phyloP scores from a whole-genome alignment of 1,284 basidiomycete species.

The Trichosporon coremiiforme region DNA sequence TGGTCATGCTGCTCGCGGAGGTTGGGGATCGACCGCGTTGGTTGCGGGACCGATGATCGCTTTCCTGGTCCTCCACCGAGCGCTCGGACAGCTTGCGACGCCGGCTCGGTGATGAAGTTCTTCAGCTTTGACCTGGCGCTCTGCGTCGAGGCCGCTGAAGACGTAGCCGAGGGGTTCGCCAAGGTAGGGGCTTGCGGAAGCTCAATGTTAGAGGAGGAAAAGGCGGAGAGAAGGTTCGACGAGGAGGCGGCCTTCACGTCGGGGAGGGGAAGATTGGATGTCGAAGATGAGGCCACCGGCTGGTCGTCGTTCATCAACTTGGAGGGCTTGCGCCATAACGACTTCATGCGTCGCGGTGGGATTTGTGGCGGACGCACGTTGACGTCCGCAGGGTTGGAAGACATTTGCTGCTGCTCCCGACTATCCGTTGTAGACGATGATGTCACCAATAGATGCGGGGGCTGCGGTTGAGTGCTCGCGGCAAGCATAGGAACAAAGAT shows the following conservation, averaged over 20 bases:
- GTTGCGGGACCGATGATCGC: neutral
- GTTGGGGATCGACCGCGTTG: neutral
- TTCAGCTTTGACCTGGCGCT: constrained; percentile 11
- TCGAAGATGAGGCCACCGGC: constrained; percentile 5
- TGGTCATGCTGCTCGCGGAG: constrained; percentile 12
- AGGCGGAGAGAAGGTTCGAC: constrained; percentile 9
- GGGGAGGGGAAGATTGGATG: constrained; percentile 2
- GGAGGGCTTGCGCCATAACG: constrained; percentile 9
- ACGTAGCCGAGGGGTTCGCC: neutral
- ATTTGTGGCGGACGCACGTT: constrained; percentile 7
- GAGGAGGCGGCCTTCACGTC: constrained; percentile 3
- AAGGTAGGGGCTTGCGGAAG: neutral
- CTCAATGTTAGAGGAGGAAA: neutral
- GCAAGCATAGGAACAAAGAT: neutral
- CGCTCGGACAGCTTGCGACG: constrained; percentile 1
- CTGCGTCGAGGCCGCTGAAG: constrained; percentile 5
- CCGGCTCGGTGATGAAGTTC: constrained; percentile 10
- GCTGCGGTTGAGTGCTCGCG: constrained; percentile 15
- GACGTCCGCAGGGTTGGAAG: neutral
- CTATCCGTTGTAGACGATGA: constrained; percentile 3
- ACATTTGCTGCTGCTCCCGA: constrained; percentile 10
- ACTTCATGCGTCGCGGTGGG: constrained; percentile 2
- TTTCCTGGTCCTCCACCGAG: constrained; percentile 3
- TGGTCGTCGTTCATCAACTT: constrained; percentile 5
- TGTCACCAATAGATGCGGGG: constrained; percentile 14